phyloP scores from a whole-genome alignment of 106 monocot genomes.

The Vanilla planifolia region DNA sequence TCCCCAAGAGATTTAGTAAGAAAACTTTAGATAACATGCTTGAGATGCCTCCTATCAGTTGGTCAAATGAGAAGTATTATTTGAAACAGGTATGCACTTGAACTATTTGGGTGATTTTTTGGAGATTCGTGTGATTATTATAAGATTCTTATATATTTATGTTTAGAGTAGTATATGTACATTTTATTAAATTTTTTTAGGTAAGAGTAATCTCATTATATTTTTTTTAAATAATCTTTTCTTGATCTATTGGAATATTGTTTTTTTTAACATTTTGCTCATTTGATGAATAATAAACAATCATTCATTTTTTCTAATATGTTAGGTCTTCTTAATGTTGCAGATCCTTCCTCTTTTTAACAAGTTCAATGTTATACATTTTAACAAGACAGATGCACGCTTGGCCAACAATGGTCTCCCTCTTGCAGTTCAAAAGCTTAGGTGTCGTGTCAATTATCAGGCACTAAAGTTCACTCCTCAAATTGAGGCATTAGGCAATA shows the following conservation, averaged over 20 bases:
- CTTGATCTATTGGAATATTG: no score
- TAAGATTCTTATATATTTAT: no score
- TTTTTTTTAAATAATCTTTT: no score
- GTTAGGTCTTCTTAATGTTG: background rate
- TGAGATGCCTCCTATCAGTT: slow-evolving; percentile 80
- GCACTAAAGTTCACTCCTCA: slow-evolving; percentile 80
- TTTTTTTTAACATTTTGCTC: no score
- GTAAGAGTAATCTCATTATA: no score
- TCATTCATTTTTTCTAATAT: background rate
- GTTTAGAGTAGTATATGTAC: no score
- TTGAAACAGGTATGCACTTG: slow-evolving; percentile 65
- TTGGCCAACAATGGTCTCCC: slow-evolving; percentile 88
- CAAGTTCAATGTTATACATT: slow-evolving; percentile 69
- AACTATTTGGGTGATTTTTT: background rate
- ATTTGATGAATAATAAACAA: no score
- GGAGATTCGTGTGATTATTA: background rate
- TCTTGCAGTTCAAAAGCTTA: slow-evolving; percentile 69
- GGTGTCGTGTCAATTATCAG: slow-evolving; percentile 89
- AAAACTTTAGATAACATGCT: slow-evolving; percentile 22
- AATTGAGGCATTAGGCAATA: slow-evolving; percentile 84
- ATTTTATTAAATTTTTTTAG: no score
- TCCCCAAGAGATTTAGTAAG: slow-evolving; percentile 50
- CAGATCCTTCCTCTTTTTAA: slow-evolving; percentile 87
- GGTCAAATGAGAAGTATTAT: slow-evolving; percentile 94
- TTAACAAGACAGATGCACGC: slow-evolving; percentile 92